Conservation (phyloP, 1,284 basidiomycete genomes). For the Naganishia liquefaciens region DNA sequence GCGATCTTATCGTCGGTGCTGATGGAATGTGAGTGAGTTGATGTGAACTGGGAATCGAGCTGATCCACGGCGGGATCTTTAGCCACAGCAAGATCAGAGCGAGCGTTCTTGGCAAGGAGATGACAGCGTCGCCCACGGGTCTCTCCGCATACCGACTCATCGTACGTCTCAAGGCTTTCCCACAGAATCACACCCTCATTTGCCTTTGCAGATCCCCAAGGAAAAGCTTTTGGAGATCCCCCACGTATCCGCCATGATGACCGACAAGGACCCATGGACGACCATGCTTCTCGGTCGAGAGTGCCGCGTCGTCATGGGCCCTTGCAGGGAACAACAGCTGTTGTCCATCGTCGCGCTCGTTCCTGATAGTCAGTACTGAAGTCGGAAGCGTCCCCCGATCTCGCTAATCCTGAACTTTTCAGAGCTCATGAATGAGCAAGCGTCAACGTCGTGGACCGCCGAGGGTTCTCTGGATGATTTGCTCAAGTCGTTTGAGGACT, state of each 20-base stretch:
- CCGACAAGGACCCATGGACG: slow-evolving; percentile 31
- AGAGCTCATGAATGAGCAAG: slow-evolving; percentile 24
- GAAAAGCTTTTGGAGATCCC: slow-evolving; percentile 21
- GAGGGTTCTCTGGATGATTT: slow-evolving; percentile 63
- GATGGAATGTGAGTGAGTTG: slow-evolving; percentile 16
- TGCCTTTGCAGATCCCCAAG: slow-evolving; percentile 6
- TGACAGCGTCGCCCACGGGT: slow-evolving; percentile 15
- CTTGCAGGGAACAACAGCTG: slow-evolving; percentile 35
- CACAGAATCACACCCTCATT: background rate
- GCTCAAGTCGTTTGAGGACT: slow-evolving; percentile 55
- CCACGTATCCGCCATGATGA: slow-evolving; percentile 28
- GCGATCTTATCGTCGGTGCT: slow-evolving; percentile 22
- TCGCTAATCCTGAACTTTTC: background rate
- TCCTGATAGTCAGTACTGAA: slow-evolving; percentile 30
- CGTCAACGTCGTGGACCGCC: slow-evolving; percentile 51
- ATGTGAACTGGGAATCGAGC: background rate
- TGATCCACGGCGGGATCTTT: background rate
- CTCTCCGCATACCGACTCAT: slow-evolving; percentile 24
- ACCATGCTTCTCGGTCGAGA: slow-evolving; percentile 36
- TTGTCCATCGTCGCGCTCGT: slow-evolving; percentile 42
- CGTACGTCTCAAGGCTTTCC: background rate
- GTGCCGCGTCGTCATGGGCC: slow-evolving; percentile 38
- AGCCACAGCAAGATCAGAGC: slow-evolving; percentile 25
- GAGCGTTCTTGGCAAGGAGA: slow-evolving; percentile 10
- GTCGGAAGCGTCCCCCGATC: background rate